Evolutionary conservation across 2,329 filamentous ascomycete species (phyloP).

Genomic region (Biscogniauxia mediterranea): DNA sequence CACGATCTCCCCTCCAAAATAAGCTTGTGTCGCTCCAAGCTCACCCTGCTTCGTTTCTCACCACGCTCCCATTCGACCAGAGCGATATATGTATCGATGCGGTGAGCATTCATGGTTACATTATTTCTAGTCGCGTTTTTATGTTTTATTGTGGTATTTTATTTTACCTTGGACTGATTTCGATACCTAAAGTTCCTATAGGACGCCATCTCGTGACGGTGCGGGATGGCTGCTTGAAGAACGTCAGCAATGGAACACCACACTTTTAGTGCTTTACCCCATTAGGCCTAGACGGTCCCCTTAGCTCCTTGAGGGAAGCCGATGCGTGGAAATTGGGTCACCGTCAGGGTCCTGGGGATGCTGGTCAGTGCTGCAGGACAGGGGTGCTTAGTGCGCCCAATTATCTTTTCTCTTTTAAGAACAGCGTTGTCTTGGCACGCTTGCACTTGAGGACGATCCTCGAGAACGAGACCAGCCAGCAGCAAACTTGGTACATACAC

Average conservation of each 20-base stretch:
- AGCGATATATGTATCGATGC: conserved; percentile 7
- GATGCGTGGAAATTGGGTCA: conserved; percentile 13
- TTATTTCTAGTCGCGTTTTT: conserved; percentile 9
- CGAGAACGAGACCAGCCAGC: background rate
- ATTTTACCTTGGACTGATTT: background rate
- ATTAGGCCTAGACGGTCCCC: background rate
- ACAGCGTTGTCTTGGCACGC: background rate
- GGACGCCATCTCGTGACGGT: conserved; percentile 12
- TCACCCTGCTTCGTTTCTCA: background rate
- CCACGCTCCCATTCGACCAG: background rate
- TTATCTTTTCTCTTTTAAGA: background rate
- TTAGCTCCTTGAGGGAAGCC: conserved; percentile 17
- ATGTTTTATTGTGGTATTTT: conserved; percentile 1
- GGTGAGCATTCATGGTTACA: conserved; percentile 9
- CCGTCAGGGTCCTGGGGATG: conserved; percentile 7
- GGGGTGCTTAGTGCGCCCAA: conserved; percentile 1
- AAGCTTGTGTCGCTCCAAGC: conserved; percentile 6
- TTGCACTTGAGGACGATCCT: background rate
- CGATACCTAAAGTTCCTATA: background rate
- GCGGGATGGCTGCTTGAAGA: conserved; percentile 8
- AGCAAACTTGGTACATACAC: background rate
- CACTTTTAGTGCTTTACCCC: background rate
- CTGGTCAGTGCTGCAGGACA: conserved; percentile 8
- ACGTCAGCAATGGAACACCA: conserved; percentile 4
- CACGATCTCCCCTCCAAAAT: background rate